These are phyloP conservation scores for Beta vulgaris DNA, from an alignment of 148 eudicot species.

Conservation along the genomic window DNA sequence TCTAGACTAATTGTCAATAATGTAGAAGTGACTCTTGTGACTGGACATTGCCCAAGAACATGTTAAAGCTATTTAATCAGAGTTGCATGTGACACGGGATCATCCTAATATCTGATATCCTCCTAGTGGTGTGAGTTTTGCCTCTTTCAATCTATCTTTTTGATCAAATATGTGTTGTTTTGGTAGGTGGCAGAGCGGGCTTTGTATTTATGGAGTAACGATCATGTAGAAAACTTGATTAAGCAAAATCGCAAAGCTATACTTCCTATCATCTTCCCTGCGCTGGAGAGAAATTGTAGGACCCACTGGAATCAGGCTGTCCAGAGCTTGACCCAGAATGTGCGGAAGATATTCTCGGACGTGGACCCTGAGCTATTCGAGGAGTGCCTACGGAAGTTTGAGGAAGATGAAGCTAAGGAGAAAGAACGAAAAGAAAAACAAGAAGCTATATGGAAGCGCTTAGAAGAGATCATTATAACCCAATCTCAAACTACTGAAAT, in stretches of 20 bases:
- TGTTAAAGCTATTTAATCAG: not conserved
- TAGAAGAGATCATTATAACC: conserved; percentile 32
- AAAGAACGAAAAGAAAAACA: conserved; percentile 34
- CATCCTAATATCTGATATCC: not conserved
- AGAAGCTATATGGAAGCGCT: conserved; percentile 38
- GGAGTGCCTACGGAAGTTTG: conserved; percentile 39
- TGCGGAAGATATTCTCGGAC: conserved; percentile 44
- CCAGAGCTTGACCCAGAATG: conserved; percentile 42
- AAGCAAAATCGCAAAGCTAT: conserved; percentile 42
- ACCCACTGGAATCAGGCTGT: conserved; percentile 53
- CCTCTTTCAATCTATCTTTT: conserved; percentile 2
- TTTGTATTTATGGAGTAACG: conserved; percentile 46
- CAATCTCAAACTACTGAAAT: conserved; percentile 22
- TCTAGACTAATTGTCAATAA: not conserved
- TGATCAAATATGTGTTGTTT: conserved; percentile 1
- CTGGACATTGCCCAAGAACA: not conserved
- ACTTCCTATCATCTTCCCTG: conserved; percentile 44
- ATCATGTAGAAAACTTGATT: conserved; percentile 43
- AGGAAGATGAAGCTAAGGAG: conserved; percentile 40
- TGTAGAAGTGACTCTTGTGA: not conserved
- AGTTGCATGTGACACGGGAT: not conserved
- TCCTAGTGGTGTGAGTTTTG: not conserved
- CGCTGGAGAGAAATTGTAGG: conserved; percentile 39
- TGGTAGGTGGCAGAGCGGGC: conserved; percentile 52
- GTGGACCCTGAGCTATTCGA: conserved; percentile 40